Conservation (phyloP, 805 yeast species). For the Debaryomyces maramus region DNA sequence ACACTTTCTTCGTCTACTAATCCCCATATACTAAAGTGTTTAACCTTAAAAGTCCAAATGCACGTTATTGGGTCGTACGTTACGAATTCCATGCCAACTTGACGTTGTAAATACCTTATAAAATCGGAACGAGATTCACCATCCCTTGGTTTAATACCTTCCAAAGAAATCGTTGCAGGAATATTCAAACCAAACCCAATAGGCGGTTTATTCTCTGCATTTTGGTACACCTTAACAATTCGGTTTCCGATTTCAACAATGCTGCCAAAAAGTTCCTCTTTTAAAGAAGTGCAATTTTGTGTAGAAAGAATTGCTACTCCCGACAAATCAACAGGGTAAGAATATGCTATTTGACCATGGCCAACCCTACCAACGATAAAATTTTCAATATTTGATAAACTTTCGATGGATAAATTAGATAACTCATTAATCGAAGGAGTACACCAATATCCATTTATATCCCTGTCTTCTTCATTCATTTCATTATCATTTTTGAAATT, state of each 20-base stretch:
- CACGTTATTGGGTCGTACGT: conserved; percentile 77
- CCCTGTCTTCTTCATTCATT: conserved; percentile 9
- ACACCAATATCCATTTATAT: conserved; percentile 62
- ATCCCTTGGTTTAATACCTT: conserved; percentile 54
- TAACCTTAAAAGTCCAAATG: conserved; percentile 76
- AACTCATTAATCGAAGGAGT: conserved; percentile 61
- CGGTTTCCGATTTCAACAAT: conserved; percentile 44
- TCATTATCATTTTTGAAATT: conserved; percentile 10
- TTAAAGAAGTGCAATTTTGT: conserved; percentile 37
- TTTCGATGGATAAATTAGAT: conserved; percentile 40
- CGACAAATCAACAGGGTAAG: conserved; percentile 67
- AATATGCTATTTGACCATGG: conserved; percentile 66
- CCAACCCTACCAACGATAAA: conserved; percentile 70
- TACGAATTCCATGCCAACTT: conserved; percentile 73
- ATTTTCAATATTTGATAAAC: conserved; percentile 55
- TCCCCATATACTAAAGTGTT: conserved; percentile 96
- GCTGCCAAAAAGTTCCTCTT: conserved; percentile 37
- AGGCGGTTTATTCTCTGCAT: conserved; percentile 52
- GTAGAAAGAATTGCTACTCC: conserved; percentile 44
- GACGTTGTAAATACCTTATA: conserved; percentile 50
- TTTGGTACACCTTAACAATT: conserved; percentile 64
- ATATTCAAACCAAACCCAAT: conserved; percentile 71
- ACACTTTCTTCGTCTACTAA: conserved; percentile 62
- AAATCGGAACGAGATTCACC: conserved; percentile 47
- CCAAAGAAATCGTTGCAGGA: conserved; percentile 72